Percentiles rank a stretch among this genome's conserved stretches.
Conservation (phyloP, 441 rosid species). For the Pelargonium cotyledonis region DNA sequence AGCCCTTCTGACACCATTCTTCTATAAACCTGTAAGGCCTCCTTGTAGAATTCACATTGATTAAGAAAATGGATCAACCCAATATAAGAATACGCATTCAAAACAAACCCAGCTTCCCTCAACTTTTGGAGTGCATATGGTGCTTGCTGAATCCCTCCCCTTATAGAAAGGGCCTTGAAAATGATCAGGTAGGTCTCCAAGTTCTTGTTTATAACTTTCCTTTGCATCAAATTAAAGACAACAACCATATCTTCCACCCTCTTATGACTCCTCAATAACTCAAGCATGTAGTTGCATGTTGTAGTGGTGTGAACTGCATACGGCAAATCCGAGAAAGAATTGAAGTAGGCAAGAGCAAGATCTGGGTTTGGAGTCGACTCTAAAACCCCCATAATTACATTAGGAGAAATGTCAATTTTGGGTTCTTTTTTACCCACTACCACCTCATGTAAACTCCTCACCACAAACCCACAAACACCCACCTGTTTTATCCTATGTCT, state of each 20-base stretch:
- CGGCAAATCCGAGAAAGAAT: constrained; percentile 43
- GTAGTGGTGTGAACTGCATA: constrained; percentile 53
- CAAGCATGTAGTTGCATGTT: constrained; percentile 80
- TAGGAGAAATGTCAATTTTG: constrained; percentile 35
- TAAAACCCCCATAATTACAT: constrained; percentile 44
- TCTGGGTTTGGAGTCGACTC: constrained; percentile 46
- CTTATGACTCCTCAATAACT: constrained; percentile 51
- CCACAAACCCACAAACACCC: constrained; percentile 31
- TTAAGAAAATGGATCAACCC: constrained; percentile 77
- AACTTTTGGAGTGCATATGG: constrained; percentile 53
- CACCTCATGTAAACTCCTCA: constrained; percentile 29
- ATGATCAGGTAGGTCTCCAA: constrained; percentile 50
- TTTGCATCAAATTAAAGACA: constrained; percentile 84
- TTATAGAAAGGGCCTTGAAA: constrained; percentile 48
- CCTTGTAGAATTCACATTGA: constrained; percentile 48
- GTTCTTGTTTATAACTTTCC: constrained; percentile 59
- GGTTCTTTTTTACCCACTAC: constrained; percentile 29
- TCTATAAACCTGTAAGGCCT: constrained; percentile 61
- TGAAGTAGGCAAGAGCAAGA: constrained; percentile 56
- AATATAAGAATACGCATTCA: constrained; percentile 73
- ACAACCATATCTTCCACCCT: constrained; percentile 54
- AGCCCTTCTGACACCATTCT: constrained; percentile 71
- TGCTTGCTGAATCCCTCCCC: constrained; percentile 63
- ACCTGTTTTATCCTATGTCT: constrained; percentile 31
- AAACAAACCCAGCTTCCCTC: constrained; percentile 54